Evolutionary conservation across 2,329 filamentous ascomycete species (phyloP).

Genomic region (Teratosphaeria destructans): DNA sequence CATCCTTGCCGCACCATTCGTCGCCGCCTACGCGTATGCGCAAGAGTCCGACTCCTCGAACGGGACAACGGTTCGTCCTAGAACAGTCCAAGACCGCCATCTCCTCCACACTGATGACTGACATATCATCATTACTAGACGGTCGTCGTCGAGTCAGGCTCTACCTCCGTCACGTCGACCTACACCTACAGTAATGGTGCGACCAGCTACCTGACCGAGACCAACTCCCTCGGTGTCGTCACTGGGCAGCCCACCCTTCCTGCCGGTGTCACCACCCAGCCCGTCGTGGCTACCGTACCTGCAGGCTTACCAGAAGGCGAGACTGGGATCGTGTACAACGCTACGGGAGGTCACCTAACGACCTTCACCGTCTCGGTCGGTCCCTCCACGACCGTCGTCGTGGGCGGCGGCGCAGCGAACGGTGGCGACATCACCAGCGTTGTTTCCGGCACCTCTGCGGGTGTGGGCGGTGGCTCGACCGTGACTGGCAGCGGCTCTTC

Average conservation of each 20-base stretch:
- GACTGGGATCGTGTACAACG: conserved; percentile 20
- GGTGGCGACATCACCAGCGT: background rate
- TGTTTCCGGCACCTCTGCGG: conserved; percentile 5
- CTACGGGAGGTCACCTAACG: conserved; percentile 19
- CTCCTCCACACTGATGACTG: conserved; percentile 1
- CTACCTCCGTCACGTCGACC: conserved; percentile 11
- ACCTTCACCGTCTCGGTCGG: conserved; percentile 25
- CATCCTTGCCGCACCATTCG: conserved; percentile 33
- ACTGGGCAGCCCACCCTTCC: conserved; percentile 37
- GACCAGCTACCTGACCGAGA: conserved; percentile 36
- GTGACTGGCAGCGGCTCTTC: conserved; percentile 9
- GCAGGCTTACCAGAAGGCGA: conserved; percentile 29
- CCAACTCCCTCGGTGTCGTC: conserved; percentile 40
- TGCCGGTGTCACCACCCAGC: conserved; percentile 26
- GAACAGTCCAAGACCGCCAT: background rate
- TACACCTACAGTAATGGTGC: conserved; percentile 32
- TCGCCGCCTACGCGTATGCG: conserved; percentile 33
- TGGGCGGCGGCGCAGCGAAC: conserved; percentile 13
- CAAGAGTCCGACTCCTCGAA: background rate
- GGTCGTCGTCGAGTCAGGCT: conserved; percentile 6
- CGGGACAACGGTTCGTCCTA: background rate
- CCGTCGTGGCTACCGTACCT: conserved; percentile 32
- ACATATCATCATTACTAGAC: conserved; percentile 4
- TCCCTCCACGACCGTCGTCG: conserved; percentile 20
- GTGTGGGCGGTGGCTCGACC: conserved; percentile 6